Evolutionary conservation across 225 moss, liverwort and hornwort species (phyloP).

Genomic region (Rhytidiadelphus loreus): DNA sequence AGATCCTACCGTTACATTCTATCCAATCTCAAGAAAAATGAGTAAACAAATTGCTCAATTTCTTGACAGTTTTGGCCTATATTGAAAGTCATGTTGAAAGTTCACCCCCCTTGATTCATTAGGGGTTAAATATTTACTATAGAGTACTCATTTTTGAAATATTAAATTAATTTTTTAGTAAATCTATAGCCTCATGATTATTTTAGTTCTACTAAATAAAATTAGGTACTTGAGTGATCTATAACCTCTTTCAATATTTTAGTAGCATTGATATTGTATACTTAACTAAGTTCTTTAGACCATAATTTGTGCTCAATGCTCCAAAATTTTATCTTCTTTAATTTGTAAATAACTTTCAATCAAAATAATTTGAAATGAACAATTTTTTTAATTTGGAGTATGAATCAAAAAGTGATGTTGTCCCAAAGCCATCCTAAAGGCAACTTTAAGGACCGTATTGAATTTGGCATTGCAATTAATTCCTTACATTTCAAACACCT

Average conservation of each 20-base stretch:
- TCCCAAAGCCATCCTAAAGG: too few species aligned
- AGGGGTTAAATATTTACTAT: too few species aligned
- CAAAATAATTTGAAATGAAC: not conserved
- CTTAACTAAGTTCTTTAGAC: fast-evolving
- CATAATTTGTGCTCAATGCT: fast-evolving
- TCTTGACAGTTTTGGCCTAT: too few species aligned
- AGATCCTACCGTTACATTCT: too few species aligned
- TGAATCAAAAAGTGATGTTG: not conserved
- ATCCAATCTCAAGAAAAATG: too few species aligned
- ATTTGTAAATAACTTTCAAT: not conserved
- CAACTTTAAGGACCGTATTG: too few species aligned
- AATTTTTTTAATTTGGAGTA: not conserved
- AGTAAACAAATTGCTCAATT: too few species aligned
- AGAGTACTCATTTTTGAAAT: not conserved
- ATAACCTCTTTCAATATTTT: not conserved
- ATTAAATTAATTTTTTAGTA: not conserved
- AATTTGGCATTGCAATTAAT: too few species aligned
- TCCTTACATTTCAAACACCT: too few species aligned
- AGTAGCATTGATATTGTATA: not conserved
- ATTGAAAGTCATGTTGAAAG: too few species aligned
- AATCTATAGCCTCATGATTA: not conserved
- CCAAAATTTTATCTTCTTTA: too few species aligned
- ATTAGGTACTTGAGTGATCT: not conserved
- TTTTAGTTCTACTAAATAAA: not conserved
- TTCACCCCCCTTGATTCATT: too few species aligned